Evolutionary conservation across 306 rosid genomes (phyloP), one percentile per base, ranked within the genome.

Genomic region (Fragaria nilgerrensis): DNA sequence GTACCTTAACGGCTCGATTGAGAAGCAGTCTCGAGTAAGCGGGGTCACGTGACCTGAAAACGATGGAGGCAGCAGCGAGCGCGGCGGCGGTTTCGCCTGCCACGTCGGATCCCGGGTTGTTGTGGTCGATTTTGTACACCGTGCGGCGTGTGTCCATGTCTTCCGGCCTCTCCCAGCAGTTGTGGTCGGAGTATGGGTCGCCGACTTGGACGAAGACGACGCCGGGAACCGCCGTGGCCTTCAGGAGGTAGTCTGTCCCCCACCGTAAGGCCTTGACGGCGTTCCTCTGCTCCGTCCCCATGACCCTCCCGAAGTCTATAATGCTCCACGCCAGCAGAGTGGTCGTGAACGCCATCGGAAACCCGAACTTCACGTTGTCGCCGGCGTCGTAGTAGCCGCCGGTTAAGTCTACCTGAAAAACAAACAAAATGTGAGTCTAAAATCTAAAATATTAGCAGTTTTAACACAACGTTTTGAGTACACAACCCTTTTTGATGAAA

Each of bases 351-450:
- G 99, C 99, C 99, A 95, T 95, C 23, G 99, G 99, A 17, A 95
- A 95, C 0, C 99, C 99, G 64, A 95, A 95, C 94, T 95, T 95
- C 0, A 95, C 79, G 82, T 95, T 95, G 73, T 95, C 99, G 0
- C 99, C 99, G 53, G 99, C 99, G 82, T 95, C 99, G 80, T 95
- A 95, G 81, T 95, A 95, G 1, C 99, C 99, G 7, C 99, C 99
- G 17, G 86, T 79, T 53, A 95, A 83, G 77, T 95, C 99, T 41
- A 89, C 87, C 98, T 95, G 92, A 15, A 61, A 5, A 27, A 9
- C 7, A 0, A 50, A 41, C 9, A 1, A 41, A 41, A 84, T 75
- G 85, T 19, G 43, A 53, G 9, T 12, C 53, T 10, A 20, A 25
- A 23, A 22, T 37, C 6, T 37, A 37, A 37, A 37, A 37, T 37